Conservation (phyloP, 306 rosid species). For the Gastrolobium villosum region DNA sequence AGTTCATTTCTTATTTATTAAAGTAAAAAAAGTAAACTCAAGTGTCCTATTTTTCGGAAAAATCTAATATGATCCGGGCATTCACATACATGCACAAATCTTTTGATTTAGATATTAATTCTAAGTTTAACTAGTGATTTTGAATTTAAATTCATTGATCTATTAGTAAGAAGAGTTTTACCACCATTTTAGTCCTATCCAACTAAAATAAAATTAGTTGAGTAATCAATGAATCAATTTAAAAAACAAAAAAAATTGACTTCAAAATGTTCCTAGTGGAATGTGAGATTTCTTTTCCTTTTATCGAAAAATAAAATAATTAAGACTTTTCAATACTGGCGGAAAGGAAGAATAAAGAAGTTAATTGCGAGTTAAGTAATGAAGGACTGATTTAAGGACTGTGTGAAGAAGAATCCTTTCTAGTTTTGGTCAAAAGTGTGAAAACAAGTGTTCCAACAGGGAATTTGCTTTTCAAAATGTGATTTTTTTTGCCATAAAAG, state of each 20-base stretch:
- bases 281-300: constrained; percentile 26
- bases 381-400: constrained; percentile 57
- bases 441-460: constrained; percentile 61
- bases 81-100: not conserved
- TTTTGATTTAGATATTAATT: not conserved
- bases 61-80: too few relatives aligned
- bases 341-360: constrained; percentile 81
- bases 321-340: constrained; percentile 31
- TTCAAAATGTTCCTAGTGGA: constrained; percentile 18
- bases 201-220: too few relatives aligned
- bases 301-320: not conserved
- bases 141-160: too few relatives aligned
- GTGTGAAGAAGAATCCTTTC: constrained; percentile 71
- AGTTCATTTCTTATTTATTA: constrained; percentile 2
- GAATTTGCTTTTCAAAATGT: constrained; percentile 84
- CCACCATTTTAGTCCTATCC: too few relatives aligned
- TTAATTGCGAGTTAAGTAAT: constrained; percentile 88
- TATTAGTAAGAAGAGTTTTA: too few relatives aligned
- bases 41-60: too few relatives aligned
- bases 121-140: too few relatives aligned
- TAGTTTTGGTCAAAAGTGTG: constrained; percentile 74
- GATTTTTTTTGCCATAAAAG: constrained; percentile 53
- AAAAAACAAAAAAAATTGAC: not conserved
- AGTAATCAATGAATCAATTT: too few relatives aligned
- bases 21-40: constrained; percentile 20